Percentiles rank a stretch among this genome's conserved stretches.
Conservation (phyloP, 768 basidiomycete species). For the Auricularia auricula-judae region DNA sequence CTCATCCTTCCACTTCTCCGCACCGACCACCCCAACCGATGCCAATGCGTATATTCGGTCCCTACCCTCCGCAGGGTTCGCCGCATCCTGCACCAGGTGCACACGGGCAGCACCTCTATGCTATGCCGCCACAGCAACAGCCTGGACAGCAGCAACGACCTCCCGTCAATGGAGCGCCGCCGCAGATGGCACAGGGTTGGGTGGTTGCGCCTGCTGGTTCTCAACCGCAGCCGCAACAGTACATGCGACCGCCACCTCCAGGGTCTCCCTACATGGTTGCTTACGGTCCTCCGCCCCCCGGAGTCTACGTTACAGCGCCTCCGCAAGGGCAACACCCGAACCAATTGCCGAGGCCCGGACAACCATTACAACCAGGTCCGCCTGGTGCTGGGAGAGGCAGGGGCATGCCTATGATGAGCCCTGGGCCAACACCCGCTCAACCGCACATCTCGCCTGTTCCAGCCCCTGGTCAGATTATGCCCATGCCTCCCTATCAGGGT, state of each 20-base stretch:
- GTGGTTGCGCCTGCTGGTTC: background rate
- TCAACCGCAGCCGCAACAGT: slow-evolving; percentile 11
- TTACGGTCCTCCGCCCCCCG: slow-evolving; percentile 38
- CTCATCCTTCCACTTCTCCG: slow-evolving; percentile 6
- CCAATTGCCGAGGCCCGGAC: slow-evolving; percentile 9
- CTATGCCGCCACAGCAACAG: background rate
- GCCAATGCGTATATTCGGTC: background rate
- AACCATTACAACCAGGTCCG: slow-evolving; percentile 22
- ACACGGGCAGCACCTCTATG: background rate
- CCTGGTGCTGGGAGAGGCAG: slow-evolving; percentile 16
- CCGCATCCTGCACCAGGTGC: background rate
- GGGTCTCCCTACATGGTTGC: slow-evolving; percentile 57
- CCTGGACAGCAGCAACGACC: background rate
- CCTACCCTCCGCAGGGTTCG: background rate
- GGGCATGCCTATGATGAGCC: slow-evolving; percentile 55
- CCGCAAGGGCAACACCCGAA: background rate
- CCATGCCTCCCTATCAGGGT: background rate
- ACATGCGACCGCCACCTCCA: slow-evolving; percentile 4
- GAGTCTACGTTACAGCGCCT: background rate
- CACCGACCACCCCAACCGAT: slow-evolving; percentile 1
- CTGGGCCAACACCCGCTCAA: slow-evolving; percentile 48
- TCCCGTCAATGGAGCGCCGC: background rate
- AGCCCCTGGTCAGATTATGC: slow-evolving; percentile 36
- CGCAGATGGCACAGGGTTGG: background rate
- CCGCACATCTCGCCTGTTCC: slow-evolving; percentile 25